Evolutionary conservation across 768 basidiomycete genomes (phyloP), one percentile per base, ranked within the genome.

Genomic region (Suillus paluster): DNA sequence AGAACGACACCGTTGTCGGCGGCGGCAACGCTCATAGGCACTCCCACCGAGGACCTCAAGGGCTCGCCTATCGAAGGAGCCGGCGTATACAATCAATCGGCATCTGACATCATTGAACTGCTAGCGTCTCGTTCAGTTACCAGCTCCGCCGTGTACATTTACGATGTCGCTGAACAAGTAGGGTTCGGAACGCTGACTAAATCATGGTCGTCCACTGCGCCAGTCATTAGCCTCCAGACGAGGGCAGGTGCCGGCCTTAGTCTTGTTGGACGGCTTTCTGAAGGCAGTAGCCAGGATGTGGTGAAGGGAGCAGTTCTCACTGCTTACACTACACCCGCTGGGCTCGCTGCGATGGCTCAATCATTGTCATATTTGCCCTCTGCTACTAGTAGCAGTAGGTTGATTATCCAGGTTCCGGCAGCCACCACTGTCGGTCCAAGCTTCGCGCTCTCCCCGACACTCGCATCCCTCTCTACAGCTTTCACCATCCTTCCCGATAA

Each of bases 361-460:
- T 88, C 91, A 5, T 84, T 99, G 58, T 72, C 83, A n/a, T 75
- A 88, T 70, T 78, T 97, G 3, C 92, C 95, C 1, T 69, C 80
- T 7, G 82, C 91, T 15, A 83, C 81, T 7, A 67, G 85, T 10
- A 77, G 81, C 34, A 88, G 88, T 64, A 85, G 94, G 58, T 79
- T 98, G 58, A 81, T 95, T 69, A 73, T 97, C 59, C 92, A 98
- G 71, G 87, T 97, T 41, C 91, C 97, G 27, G 85, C 86, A 8
- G 86, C 89, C 34, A 86, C 87, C 6, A 79, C 87, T 33, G 78
- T 84, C 4, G 89, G 86, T 36, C 86, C 90, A 58, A 78, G 81
- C 1, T 85, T 94, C 66, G 74, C 86, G 9, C 82, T 97, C 55
- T 88, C 87, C 1, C 89, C 95, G n/a, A 88, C 92, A 1, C 83